A percentile compares a stretch with the other conserved stretches of the same genome.
phyloP scores from a whole-genome alignment of 805 yeast species.

The Kodamaea hsintzibuensis region DNA sequence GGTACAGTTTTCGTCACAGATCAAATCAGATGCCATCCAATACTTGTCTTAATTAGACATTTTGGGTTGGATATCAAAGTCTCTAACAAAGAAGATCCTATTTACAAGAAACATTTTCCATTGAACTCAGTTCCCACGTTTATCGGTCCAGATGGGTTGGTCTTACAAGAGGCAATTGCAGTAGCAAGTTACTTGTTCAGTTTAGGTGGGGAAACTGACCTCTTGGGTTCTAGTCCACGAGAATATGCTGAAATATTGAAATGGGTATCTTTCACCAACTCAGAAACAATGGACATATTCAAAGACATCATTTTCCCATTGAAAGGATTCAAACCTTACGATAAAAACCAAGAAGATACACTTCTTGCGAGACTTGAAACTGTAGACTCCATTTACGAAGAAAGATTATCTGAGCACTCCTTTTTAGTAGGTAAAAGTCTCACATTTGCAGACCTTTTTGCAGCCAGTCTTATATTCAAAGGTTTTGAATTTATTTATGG shows the following conservation, averaged over 20 bases:
- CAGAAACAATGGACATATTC: conserved; percentile 55
- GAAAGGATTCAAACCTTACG: conserved; percentile 68
- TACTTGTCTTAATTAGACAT: conserved; percentile 55
- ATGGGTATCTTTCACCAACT: conserved; percentile 77
- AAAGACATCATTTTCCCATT: conserved; percentile 55
- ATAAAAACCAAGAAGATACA: conserved; percentile 66
- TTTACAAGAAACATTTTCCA: conserved; percentile 57
- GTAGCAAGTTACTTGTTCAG: conserved; percentile 54
- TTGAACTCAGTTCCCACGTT: conserved; percentile 66
- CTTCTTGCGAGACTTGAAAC: conserved; percentile 31
- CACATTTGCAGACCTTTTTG: conserved; percentile 46
- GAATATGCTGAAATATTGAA: conserved; percentile 67
- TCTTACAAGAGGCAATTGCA: conserved; percentile 69
- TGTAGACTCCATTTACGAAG: conserved; percentile 24
- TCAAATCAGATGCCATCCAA: conserved; percentile 30
- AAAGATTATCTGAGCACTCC: conserved; percentile 40
- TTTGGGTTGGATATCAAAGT: conserved; percentile 60
- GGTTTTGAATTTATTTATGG: conserved; percentile 64
- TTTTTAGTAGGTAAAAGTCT: conserved; percentile 49
- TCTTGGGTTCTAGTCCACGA: conserved; percentile 63
- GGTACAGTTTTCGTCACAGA: conserved; percentile 59
- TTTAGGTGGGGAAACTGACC: conserved; percentile 44
- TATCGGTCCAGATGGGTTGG: conserved; percentile 68
- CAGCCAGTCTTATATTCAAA: conserved; percentile 44
- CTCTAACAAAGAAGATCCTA: conserved; percentile 42